These are phyloP conservation scores for Hypoxylon fuscum DNA, from an alignment of 495 filamentous ascomycete species.

Conservation along the genomic window DNA sequence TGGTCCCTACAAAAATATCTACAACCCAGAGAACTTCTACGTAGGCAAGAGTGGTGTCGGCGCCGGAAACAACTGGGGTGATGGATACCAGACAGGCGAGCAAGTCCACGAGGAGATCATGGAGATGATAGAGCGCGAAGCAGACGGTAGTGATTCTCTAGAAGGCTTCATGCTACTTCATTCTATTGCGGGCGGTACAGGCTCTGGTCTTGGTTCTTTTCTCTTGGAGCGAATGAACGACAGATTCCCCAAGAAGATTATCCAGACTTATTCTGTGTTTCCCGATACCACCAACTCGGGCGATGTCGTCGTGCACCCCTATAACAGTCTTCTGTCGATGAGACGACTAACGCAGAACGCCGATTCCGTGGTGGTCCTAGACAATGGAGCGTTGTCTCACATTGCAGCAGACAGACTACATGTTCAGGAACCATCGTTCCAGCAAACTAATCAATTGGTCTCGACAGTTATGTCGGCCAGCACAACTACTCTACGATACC, in stretches of 20 bases:
- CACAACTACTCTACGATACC: slow-evolving; percentile 94
- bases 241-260: slow-evolving; percentile 97
- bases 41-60: slow-evolving; percentile 89
- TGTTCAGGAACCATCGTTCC: slow-evolving; percentile 91
- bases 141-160: slow-evolving; percentile 95
- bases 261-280: slow-evolving; percentile 99
- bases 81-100: slow-evolving; percentile 93
- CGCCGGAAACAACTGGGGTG: slow-evolving; percentile 97
- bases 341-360: slow-evolving; percentile 91
- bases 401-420: slow-evolving; percentile 96
- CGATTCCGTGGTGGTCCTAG: slow-evolving; percentile 96
- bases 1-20: slow-evolving; percentile 95
- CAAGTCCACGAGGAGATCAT: slow-evolving; percentile 94
- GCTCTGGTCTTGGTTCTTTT: slow-evolving; percentile 92
- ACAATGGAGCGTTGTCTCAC: slow-evolving; percentile 91
- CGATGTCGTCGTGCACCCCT: slow-evolving; percentile 97
- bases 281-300: slow-evolving; percentile 83
- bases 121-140: slow-evolving; percentile 99
- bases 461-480: slow-evolving; percentile 99
- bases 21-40: slow-evolving; percentile 99
- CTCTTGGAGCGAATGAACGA: slow-evolving; percentile 97
- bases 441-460: slow-evolving; percentile 96
- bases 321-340: slow-evolving; percentile 95
- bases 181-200: slow-evolving; percentile 96
- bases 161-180: slow-evolving; percentile 99